These are phyloP conservation scores for Botrytis byssoidea DNA, from an alignment of 2,329 filamentous ascomycete species.

Conservation along the genomic window DNA sequence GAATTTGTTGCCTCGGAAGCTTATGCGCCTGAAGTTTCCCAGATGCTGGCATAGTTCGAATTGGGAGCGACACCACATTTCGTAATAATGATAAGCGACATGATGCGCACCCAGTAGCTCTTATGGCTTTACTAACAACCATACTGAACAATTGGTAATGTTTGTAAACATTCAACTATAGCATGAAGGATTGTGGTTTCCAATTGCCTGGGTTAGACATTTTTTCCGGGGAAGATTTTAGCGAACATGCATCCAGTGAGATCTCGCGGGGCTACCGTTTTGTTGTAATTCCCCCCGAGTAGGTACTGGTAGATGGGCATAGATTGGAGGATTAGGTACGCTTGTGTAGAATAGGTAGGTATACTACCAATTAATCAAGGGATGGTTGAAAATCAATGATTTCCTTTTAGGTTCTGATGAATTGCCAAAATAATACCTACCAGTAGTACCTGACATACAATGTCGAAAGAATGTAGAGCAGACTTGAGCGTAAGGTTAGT, in stretches of 20 bases:
- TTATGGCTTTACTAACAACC: slow-evolving; percentile 34
- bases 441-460: not conserved
- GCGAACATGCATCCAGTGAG: not conserved
- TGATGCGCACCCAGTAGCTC: slow-evolving; percentile 36
- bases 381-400: not conserved
- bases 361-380: not conserved
- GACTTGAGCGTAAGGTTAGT: not conserved
- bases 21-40: not conserved
- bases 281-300: not conserved
- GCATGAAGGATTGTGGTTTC: not conserved
- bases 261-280: not conserved
- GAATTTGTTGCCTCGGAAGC: slow-evolving; percentile 18
- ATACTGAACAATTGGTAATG: slow-evolving; percentile 24
- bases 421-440: not conserved
- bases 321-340: not conserved
- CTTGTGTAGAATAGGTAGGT: not conserved
- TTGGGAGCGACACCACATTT: slow-evolving; percentile 33
- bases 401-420: not conserved
- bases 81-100: slow-evolving; percentile 36
- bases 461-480: not conserved
- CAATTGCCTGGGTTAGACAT: not conserved
- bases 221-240: not conserved
- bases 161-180: not conserved
- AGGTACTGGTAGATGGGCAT: not conserved
- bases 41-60: slow-evolving; percentile 22